Conservation (phyloP, 2,329 filamentous ascomycete species). For the Myriosclerotinia duriaeana region DNA sequence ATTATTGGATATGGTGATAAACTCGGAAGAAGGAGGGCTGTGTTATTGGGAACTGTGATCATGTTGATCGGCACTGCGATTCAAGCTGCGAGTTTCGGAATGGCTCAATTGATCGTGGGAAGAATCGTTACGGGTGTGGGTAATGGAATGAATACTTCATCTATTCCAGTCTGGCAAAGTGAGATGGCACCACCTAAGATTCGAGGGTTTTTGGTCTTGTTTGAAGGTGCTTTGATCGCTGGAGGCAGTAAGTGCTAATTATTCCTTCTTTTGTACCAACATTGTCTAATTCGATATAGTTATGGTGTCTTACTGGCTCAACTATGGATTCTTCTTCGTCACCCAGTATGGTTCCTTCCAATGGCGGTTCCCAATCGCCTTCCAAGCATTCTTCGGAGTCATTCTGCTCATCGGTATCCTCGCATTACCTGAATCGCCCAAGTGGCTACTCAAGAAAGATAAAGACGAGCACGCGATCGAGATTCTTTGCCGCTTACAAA, state of each 20-base stretch:
- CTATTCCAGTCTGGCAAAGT: slow-evolving; percentile 59
- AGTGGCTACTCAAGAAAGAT: slow-evolving; percentile 43
- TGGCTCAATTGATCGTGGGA: slow-evolving; percentile 56
- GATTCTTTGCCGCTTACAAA: slow-evolving; percentile 36
- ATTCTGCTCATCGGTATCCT: slow-evolving; percentile 56
- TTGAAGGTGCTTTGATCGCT: slow-evolving; percentile 58
- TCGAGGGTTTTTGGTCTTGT: slow-evolving; percentile 60
- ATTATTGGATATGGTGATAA: slow-evolving; percentile 57
- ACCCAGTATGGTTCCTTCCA: slow-evolving; percentile 51
- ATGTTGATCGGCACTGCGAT: slow-evolving; percentile 56
- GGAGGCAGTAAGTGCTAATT: slow-evolving; percentile 45
- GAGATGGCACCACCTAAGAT: slow-evolving; percentile 58
- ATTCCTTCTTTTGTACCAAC: not conserved
- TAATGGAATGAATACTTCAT: slow-evolving; percentile 51
- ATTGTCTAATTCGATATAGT: slow-evolving; percentile 12
- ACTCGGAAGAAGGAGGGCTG: slow-evolving; percentile 56
- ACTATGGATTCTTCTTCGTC: slow-evolving; percentile 58
- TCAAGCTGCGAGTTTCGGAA: slow-evolving; percentile 45
- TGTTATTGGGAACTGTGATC: slow-evolving; percentile 56
- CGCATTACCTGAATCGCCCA: slow-evolving; percentile 52
- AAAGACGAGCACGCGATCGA: slow-evolving; percentile 30
- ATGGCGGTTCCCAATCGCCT: slow-evolving; percentile 62
- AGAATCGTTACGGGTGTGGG: slow-evolving; percentile 52
- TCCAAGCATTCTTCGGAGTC: slow-evolving; percentile 58
- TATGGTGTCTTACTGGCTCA: slow-evolving; percentile 57